Conservation (phyloP, 192 early-diverging fungal genomes). For the Backusella psychrophila region DNA sequence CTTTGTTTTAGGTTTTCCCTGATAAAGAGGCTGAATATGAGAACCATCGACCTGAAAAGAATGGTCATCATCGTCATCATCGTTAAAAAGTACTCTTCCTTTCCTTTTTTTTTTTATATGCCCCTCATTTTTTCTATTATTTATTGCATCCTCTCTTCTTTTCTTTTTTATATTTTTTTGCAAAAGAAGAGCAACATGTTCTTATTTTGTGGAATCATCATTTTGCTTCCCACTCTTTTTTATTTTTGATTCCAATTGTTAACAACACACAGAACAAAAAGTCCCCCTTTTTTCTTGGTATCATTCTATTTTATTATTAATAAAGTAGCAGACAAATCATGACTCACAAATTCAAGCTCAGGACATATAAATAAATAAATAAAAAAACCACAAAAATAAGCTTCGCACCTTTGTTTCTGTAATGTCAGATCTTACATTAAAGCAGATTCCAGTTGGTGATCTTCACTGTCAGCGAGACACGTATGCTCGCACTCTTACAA, state of each 20-base stretch:
- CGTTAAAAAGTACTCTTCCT: not conserved
- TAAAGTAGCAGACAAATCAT: too few species aligned
- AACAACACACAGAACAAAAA: too few species aligned
- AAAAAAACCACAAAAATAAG: not conserved
- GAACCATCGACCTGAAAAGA: not conserved
- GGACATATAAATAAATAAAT: too few species aligned
- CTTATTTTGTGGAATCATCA: not conserved
- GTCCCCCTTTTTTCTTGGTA: not conserved
- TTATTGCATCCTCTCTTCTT: not conserved
- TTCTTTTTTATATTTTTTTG: not conserved
- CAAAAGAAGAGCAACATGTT: not conserved
- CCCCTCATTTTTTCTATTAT: not conserved
- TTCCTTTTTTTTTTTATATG: slow-evolving; percentile 2
- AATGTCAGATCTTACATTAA: slow-evolving; percentile 9
- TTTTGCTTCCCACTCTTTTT: too few species aligned
- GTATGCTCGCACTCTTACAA: slow-evolving; percentile 43
- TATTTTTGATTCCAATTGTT: not conserved
- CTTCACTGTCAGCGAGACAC: slow-evolving; percentile 61
- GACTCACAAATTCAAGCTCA: too few species aligned
- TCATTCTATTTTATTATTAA: too few species aligned
- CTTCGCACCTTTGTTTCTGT: not conserved
- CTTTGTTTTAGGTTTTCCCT: not conserved
- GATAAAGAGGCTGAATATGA: not conserved
- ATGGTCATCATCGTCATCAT: not conserved
- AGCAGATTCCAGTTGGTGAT: slow-evolving; percentile 53